Percentiles rank a stretch among this genome's conserved stretches.
phyloP scores from a whole-genome alignment of 805 yeast genomes.

The Jamesozyma piceae region DNA sequence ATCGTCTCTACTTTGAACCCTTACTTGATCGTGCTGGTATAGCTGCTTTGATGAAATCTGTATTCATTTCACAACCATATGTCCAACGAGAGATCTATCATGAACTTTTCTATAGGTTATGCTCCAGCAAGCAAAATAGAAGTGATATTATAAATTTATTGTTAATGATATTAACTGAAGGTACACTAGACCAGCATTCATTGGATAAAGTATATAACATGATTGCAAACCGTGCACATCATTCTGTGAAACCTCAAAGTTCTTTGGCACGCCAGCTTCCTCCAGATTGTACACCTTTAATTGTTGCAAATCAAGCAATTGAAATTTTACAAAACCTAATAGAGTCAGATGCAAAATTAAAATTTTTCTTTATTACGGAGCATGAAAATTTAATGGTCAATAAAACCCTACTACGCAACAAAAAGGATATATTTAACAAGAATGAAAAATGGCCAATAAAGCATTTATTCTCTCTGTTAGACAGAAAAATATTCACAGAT shows the following conservation, averaged over 20 bases:
- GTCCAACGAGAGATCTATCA: conserved; percentile 54
- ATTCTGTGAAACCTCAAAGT: conserved; percentile 11
- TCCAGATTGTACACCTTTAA: conserved; percentile 52
- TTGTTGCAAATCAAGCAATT: conserved; percentile 67
- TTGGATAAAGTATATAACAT: conserved; percentile 54
- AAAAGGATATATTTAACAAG: conserved; percentile 30
- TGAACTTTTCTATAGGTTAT: conserved; percentile 55
- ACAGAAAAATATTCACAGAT: conserved; percentile 53
- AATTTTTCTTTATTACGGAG: conserved; percentile 70
- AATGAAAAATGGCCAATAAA: conserved; percentile 61
- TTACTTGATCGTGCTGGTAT: conserved; percentile 68
- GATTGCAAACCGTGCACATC: conserved; percentile 42
- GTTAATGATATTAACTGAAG: conserved; percentile 65
- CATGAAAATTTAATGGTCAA: conserved; percentile 46
- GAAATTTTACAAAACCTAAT: conserved; percentile 66
- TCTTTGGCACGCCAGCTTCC: conserved; percentile 35
- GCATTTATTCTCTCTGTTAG: conserved; percentile 51
- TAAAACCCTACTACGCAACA: conserved; percentile 28
- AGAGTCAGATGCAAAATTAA: conserved; percentile 55
- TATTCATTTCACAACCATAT: conserved; percentile 64
- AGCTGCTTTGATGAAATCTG: conserved; percentile 57
- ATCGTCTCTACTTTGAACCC: conserved; percentile 42
- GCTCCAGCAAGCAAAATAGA: conserved; percentile 71
- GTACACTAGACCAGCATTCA: conserved; percentile 49
- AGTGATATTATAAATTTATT: conserved; percentile 62